Conservation (phyloP, 192 early-diverging fungal genomes). For the Umbelopsis sp. region DNA sequence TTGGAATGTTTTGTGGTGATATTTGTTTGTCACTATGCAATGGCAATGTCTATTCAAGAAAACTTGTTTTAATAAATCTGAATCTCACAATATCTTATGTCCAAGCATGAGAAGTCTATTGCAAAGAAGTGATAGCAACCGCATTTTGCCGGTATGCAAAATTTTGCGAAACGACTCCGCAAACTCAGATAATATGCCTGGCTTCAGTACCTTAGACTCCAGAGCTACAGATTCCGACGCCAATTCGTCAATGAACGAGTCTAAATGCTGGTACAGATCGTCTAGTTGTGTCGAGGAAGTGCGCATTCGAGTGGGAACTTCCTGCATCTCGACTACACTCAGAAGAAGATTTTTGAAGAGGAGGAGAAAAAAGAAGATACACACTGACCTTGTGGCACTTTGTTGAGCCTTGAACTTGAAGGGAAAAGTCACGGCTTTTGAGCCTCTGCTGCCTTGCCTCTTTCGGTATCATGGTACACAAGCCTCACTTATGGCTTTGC, state of each 20-base stretch:
- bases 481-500: constrained; percentile 12
- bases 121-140: neutral
- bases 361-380: constrained; percentile 1
- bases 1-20: neutral
- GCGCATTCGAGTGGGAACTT: neutral
- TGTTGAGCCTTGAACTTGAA: neutral
- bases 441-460: constrained; percentile 10
- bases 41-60: neutral
- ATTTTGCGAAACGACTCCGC: neutral
- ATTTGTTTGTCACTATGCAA: neutral
- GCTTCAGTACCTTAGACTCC: neutral
- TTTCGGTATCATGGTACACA: constrained; percentile 15
- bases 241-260: constrained; percentile 30
- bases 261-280: constrained; percentile 26
- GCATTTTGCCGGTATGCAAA: neutral
- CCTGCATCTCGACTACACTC: neutral
- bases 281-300: constrained; percentile 11
- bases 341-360: neutral
- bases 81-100: neutral
- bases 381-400: constrained; percentile 10
- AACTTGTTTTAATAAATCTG: neutral
- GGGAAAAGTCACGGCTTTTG: constrained; percentile 3
- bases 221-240: neutral
- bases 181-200: neutral
- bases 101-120: neutral